Evolutionary conservation across 108 stramenopile genomes (phyloP).

Genomic region (Nitzschia sp.): DNA sequence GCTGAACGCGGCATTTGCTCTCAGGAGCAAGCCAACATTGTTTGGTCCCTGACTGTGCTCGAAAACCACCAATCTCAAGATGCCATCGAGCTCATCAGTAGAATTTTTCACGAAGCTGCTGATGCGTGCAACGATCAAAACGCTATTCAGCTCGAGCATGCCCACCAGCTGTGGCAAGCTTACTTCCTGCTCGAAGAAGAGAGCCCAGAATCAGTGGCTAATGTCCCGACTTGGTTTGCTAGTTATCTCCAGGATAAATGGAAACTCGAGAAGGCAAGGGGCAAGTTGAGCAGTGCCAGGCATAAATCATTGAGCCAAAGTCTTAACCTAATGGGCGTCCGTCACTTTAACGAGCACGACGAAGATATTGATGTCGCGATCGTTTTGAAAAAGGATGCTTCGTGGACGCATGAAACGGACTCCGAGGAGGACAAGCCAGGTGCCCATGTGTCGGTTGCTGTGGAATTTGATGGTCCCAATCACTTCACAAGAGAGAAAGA

Average conservation of each 20-base stretch:
- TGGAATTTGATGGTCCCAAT: slow-evolving; percentile 90
- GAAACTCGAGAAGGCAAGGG: slow-evolving; percentile 69
- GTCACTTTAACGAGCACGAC: slow-evolving; percentile 84
- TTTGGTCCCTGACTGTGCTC: slow-evolving; percentile 78
- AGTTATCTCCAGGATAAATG: slow-evolving; percentile 65
- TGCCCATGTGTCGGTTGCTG: slow-evolving; percentile 59
- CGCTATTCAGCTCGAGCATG: slow-evolving; percentile 78
- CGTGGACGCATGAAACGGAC: slow-evolving; percentile 65
- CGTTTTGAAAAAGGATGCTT: slow-evolving; percentile 63
- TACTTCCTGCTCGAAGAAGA: slow-evolving; percentile 67
- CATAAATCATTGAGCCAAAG: slow-evolving; percentile 76
- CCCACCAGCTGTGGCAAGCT: slow-evolving; percentile 90
- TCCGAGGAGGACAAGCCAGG: slow-evolving; percentile 15
- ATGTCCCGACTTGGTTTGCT: slow-evolving; percentile 57
- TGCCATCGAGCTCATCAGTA: slow-evolving; percentile 47
- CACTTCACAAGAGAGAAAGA: slow-evolving; percentile 70
- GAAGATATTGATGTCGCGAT: slow-evolving; percentile 92
- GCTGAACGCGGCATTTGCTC: slow-evolving; percentile 45
- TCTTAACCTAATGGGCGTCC: slow-evolving; percentile 74
- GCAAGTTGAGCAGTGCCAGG: slow-evolving; percentile 74
- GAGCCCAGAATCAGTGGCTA: slow-evolving; percentile 56
- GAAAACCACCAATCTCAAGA: slow-evolving; percentile 51
- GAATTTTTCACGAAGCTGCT: slow-evolving; percentile 56
- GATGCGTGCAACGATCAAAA: slow-evolving; percentile 41
- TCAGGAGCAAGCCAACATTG: slow-evolving; percentile 85